Conservation (phyloP, 2,329 filamentous ascomycete species). For the Lachnellula occidentalis region DNA sequence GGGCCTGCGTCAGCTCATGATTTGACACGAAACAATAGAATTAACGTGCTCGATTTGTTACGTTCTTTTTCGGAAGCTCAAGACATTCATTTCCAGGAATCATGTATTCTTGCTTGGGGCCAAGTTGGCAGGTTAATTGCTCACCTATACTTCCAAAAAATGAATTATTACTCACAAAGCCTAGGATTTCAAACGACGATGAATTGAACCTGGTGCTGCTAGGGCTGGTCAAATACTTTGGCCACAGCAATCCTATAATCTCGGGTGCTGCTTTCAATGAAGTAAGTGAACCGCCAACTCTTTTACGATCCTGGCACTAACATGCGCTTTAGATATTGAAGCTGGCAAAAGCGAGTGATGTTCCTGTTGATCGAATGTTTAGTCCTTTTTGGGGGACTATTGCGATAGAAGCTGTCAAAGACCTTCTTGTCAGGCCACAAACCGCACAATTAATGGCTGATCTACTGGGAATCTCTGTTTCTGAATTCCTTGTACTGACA, state of each 20-base stretch:
- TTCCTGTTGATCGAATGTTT: constrained; percentile 64
- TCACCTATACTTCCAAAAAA: neutral
- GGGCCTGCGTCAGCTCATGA: constrained; percentile 37
- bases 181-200: constrained; percentile 65
- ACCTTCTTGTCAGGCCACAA: constrained; percentile 74
- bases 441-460: constrained; percentile 76
- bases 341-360: constrained; percentile 59
- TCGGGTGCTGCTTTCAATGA: constrained; percentile 81
- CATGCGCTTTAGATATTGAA: constrained; percentile 52
- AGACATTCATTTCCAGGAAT: constrained; percentile 67
- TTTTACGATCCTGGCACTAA: neutral
- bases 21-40: constrained; percentile 57
- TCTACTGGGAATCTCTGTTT: constrained; percentile 68
- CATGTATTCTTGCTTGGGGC: constrained; percentile 80
- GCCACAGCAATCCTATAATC: constrained; percentile 73
- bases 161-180: constrained; percentile 4
- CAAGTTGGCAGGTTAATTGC: constrained; percentile 64
- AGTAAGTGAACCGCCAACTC: constrained; percentile 41
- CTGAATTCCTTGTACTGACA: constrained; percentile 67
- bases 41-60: constrained; percentile 64
- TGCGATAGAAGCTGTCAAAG: constrained; percentile 75
- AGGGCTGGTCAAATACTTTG: constrained; percentile 79
- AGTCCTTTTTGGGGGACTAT: constrained; percentile 85
- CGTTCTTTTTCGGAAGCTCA: constrained; percentile 66
- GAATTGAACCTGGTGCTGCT: constrained; percentile 83